Evolutionary conservation across 1,139 yeast genomes (phyloP).

Genomic region (Yamadazyma taylorii): DNA sequence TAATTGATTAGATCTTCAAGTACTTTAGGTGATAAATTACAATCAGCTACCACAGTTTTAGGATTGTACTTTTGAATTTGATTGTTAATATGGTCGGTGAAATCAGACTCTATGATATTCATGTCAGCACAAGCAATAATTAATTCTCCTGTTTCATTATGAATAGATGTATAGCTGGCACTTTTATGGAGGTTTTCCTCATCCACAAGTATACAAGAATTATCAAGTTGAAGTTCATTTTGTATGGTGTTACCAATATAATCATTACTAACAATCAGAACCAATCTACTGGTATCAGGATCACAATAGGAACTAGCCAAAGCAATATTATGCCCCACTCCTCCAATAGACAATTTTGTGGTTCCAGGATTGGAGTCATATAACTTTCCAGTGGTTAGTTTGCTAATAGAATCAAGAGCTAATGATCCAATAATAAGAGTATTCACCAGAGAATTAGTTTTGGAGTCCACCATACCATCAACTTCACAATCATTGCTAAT

Average conservation of each 20-base stretch:
- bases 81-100: slow-evolving; percentile 41
- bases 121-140: slow-evolving; percentile 84
- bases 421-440: slow-evolving; percentile 68
- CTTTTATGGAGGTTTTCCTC: slow-evolving; percentile 31
- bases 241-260: slow-evolving; percentile 48
- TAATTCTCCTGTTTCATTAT: slow-evolving; percentile 60
- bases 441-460: slow-evolving; percentile 12
- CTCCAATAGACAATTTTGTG: slow-evolving; percentile 63
- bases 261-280: slow-evolving; percentile 65
- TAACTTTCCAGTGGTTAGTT: slow-evolving; percentile 32
- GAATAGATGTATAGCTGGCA: slow-evolving; percentile 74
- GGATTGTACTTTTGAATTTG: slow-evolving; percentile 38
- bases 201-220: slow-evolving; percentile 36
- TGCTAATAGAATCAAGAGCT: slow-evolving; percentile 70
- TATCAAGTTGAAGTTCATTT: slow-evolving; percentile 33
- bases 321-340: slow-evolving; percentile 81
- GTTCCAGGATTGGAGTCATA: slow-evolving; percentile 77
- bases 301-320: slow-evolving; percentile 45
- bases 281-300: slow-evolving; percentile 35
- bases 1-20: slow-evolving; percentile 20
- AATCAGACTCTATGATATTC: slow-evolving; percentile 57
- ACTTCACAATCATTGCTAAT: no score
- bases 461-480: slow-evolving; percentile 1
- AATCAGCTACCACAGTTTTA: slow-evolving; percentile 58
- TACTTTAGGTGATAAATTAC: slow-evolving; percentile 57